phyloP scores from a whole-genome alignment of 2,329 filamentous ascomycete species.

The Exophiala mesophila region DNA sequence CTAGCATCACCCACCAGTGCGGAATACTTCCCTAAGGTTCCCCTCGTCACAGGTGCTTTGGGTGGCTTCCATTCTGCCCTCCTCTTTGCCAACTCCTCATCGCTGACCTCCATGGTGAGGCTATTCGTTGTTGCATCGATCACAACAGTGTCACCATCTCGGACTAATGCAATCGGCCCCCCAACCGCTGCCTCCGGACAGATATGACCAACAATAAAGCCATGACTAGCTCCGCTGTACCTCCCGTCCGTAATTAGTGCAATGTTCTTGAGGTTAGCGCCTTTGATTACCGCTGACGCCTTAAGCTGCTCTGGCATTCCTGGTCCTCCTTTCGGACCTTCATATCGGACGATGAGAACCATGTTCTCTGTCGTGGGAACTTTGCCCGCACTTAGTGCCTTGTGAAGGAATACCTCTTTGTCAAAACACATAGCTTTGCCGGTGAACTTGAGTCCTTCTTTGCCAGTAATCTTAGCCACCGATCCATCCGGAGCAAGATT shows the following conservation, averaged over 20 bases:
- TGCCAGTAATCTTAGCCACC: conserved; percentile 93
- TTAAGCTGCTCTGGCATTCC: conserved; percentile 94
- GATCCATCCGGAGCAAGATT: conserved; percentile 85
- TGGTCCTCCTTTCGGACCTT: conserved; percentile 85
- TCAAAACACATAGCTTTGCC: conserved; percentile 79
- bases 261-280: conserved; percentile 77
- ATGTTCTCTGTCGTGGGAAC: conserved; percentile 72
- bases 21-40: conserved; percentile 85
- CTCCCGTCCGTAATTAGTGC: conserved; percentile 87
- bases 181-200: conserved; percentile 83
- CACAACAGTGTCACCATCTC: conserved; percentile 72
- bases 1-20: conserved; percentile 82
- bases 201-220: conserved; percentile 89
- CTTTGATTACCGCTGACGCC: conserved; percentile 84
- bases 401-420: conserved; percentile 73
- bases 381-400: conserved; percentile 65
- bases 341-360: conserved; percentile 85
- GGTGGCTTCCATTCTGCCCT: conserved; percentile 65
- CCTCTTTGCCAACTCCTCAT: conserved; percentile 64
- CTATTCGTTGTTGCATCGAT: conserved; percentile 77
- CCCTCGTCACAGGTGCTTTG: conserved; percentile 67
- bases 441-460: conserved; percentile 77
- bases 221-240: conserved; percentile 81
- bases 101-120: conserved; percentile 64
- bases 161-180: conserved; percentile 79